Evolutionary conservation across 1,139 yeast species (phyloP).

Genomic region (Lodderomyces pseudojiufengensis): DNA sequence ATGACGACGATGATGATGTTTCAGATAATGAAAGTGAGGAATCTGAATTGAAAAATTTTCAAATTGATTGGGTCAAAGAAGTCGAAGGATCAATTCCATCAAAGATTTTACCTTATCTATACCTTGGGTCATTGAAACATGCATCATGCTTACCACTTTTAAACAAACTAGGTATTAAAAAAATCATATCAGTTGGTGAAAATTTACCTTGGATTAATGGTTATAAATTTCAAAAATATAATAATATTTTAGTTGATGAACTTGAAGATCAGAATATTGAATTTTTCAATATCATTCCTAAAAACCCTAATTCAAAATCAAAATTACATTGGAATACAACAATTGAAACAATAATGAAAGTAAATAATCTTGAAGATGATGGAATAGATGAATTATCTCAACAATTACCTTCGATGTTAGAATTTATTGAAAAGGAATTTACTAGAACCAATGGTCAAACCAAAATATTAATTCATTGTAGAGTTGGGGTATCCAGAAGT

Average conservation of each 20-base stretch:
- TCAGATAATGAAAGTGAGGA: constrained; percentile 3
- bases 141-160: constrained; percentile 71
- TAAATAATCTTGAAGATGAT: constrained; percentile 46
- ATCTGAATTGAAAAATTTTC: neutral
- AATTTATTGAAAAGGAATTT: constrained; percentile 34
- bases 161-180: constrained; percentile 61
- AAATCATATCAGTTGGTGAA: constrained; percentile 88
- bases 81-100: constrained; percentile 68
- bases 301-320: constrained; percentile 1
- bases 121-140: constrained; percentile 80
- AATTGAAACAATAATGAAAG: constrained; percentile 39
- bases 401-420: constrained; percentile 34
- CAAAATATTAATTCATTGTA: constrained; percentile 43
- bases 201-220: constrained; percentile 57
- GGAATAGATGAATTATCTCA: constrained; percentile 42
- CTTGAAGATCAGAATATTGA: constrained; percentile 34
- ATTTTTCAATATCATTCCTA: constrained; percentile 24
- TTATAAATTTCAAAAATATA: constrained; percentile 23
- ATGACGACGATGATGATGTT: constrained; percentile 5
- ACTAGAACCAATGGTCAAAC: constrained; percentile 25
- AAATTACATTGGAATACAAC: constrained; percentile 11
- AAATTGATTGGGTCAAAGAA: constrained; percentile 37
- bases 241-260: constrained; percentile 24
- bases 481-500: constrained; percentile 50
- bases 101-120: constrained; percentile 74